A percentile compares a stretch with the other conserved stretches of the same genome.
These are phyloP conservation scores for Globisporangium rhizosaccharum DNA, from an alignment of 352 stramenopile genomes.

Conservation along the genomic window DNA sequence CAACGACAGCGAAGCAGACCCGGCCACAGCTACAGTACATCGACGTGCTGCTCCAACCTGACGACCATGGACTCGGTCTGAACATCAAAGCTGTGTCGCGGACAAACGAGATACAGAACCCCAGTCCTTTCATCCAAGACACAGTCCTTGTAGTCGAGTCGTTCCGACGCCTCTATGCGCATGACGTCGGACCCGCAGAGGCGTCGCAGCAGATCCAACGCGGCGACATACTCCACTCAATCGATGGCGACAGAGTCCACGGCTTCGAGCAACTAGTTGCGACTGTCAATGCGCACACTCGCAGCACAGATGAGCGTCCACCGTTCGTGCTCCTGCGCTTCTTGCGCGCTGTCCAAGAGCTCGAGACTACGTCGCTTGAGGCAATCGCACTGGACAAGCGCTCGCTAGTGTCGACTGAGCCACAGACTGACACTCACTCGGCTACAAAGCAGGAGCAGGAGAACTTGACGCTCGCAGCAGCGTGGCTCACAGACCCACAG, in stretches of 20 bases:
- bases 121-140: background rate
- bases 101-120: background rate
- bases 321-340: conserved; percentile 45
- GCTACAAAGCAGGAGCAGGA: too few relatives aligned
- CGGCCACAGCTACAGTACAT: conserved; percentile 10
- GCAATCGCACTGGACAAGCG: background rate
- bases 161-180: conserved; percentile 31
- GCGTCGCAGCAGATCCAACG: conserved; percentile 30
- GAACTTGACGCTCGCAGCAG: background rate
- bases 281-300: conserved; percentile 7
- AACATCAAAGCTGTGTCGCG: conserved; percentile 20
- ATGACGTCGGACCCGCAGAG: conserved; percentile 47
- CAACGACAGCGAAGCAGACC: background rate
- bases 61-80: conserved; percentile 38
- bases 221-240: conserved; percentile 34
- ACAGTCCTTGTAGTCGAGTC: conserved; percentile 27
- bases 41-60: conserved; percentile 49
- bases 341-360: conserved; percentile 7
- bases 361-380: too few relatives aligned
- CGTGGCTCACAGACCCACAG: conserved; percentile 12
- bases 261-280: conserved; percentile 25
- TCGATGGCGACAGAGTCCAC: conserved; percentile 33
- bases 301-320: background rate
- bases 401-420: background rate
- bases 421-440: background rate